A percentile compares a stretch with the other conserved stretches of the same genome.
Evolutionary conservation across 805 yeast genomes (phyloP).

Genomic region (Schwanniomyces occidentalis): DNA sequence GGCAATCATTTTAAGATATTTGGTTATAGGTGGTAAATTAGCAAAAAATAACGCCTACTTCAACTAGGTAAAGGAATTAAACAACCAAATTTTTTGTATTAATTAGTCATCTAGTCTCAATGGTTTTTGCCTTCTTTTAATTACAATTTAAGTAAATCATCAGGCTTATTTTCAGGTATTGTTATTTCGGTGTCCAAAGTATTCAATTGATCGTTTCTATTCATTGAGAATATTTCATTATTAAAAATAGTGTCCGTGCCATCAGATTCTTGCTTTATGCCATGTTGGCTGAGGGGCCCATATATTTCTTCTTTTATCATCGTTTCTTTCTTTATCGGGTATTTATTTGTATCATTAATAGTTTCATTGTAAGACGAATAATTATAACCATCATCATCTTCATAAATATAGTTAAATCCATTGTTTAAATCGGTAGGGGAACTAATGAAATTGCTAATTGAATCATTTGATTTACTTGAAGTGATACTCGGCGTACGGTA

Average conservation of each 20-base stretch:
- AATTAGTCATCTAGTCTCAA: too few species aligned
- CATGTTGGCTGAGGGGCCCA: too few species aligned
- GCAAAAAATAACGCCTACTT: too few species aligned
- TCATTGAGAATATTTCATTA: slow-evolving; percentile 5
- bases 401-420: slow-evolving; percentile 3
- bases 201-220: slow-evolving; percentile 2
- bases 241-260: neutral
- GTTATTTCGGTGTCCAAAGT: slow-evolving; percentile 3
- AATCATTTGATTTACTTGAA: neutral
- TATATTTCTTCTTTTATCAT: neutral
- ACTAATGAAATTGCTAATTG: neutral
- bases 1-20: too few species aligned
- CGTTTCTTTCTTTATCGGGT: neutral
- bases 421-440: neutral
- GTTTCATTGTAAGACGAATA: slow-evolving; percentile 1
- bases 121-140: too few species aligned
- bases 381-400: slow-evolving; percentile 11
- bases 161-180: neutral
- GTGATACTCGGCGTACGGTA: neutral
- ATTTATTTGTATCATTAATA: neutral
- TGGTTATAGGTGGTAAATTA: too few species aligned
- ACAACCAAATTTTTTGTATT: too few species aligned
- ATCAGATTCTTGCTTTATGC: neutral
- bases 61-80: too few species aligned
- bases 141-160: neutral